Percentiles rank a stretch among this genome's conserved stretches.
Evolutionary conservation across 176 grass and related monocot species (phyloP).

Genomic region (Musa itinerans): DNA sequence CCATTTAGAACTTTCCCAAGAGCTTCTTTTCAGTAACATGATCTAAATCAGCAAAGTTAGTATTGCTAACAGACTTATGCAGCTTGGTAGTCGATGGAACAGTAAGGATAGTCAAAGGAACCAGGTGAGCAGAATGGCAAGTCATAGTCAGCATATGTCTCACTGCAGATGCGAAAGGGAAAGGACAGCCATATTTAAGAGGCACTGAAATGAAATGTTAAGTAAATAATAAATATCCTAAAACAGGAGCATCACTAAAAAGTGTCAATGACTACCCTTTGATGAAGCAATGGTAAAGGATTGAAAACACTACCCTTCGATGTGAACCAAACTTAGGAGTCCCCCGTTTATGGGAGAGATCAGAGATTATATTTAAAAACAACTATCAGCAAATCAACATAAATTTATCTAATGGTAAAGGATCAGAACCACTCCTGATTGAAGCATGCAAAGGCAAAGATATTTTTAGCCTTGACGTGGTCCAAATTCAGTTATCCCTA

Average conservation of each 20-base stretch:
- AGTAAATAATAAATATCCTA: not conserved
- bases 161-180: not conserved
- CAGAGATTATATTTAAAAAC: too few relatives aligned
- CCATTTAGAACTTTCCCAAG: constrained; percentile 14
- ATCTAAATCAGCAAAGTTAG: not conserved
- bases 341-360: too few relatives aligned
- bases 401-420: too few relatives aligned
- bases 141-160: constrained; percentile 12
- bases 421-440: too few relatives aligned
- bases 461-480: too few relatives aligned
- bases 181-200: not conserved
- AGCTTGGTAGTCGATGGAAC: not conserved
- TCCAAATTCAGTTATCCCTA: too few relatives aligned
- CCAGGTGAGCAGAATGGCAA: constrained; percentile 12
- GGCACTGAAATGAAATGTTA: not conserved
- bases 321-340: too few relatives aligned
- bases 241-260: not conserved
- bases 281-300: too few relatives aligned
- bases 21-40: constrained; percentile 8
- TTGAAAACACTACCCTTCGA: too few relatives aligned
- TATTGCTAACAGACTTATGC: not conserved
- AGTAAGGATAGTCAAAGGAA: not conserved
- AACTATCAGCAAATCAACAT: too few relatives aligned
- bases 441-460: too few relatives aligned
- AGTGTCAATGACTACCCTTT: not conserved